Conservation (phyloP, 352 stramenopile genomes). For the Phytophthora pini region DNA sequence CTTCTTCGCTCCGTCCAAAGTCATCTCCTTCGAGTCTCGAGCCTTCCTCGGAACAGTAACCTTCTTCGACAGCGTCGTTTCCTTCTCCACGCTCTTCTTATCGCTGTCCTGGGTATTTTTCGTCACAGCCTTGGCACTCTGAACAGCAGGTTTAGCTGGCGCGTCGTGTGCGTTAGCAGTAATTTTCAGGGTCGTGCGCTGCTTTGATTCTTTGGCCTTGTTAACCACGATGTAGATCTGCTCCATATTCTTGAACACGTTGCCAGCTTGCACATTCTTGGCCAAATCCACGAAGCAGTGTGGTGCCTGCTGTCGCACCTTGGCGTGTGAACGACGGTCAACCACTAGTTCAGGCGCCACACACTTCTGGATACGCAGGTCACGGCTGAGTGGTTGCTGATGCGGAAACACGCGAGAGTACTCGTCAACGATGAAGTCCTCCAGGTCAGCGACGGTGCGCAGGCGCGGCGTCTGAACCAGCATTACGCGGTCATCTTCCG, state of each 20-base stretch:
- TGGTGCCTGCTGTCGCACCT: slow-evolving; percentile 33
- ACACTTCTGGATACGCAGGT: slow-evolving; percentile 80
- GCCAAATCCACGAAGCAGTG: slow-evolving; percentile 77
- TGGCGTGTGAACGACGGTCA: slow-evolving; percentile 48
- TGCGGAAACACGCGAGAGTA: slow-evolving; percentile 71
- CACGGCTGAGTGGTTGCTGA: slow-evolving; percentile 43
- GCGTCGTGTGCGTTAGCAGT: slow-evolving; percentile 6
- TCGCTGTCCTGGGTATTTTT: slow-evolving; percentile 26
- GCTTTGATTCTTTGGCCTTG: slow-evolving; percentile 23
- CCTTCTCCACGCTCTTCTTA: slow-evolving; percentile 21
- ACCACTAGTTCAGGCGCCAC: slow-evolving; percentile 59
- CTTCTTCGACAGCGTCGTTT: slow-evolving; percentile 20
- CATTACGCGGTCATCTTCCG: slow-evolving; percentile 65
- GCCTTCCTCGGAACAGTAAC: slow-evolving; percentile 11
- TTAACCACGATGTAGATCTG: slow-evolving; percentile 76
- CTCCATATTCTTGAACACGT: slow-evolving; percentile 82
- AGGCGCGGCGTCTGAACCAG: slow-evolving; percentile 62
- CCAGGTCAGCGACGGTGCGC: slow-evolving; percentile 63
- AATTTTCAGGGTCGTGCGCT: slow-evolving; percentile 6
- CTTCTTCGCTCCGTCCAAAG: background rate
- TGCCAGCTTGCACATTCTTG: slow-evolving; percentile 81
- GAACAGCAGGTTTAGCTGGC: slow-evolving; percentile 1
- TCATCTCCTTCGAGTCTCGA: slow-evolving; percentile 22
- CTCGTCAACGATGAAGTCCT: slow-evolving; percentile 68
- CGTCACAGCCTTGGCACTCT: slow-evolving; percentile 6